phyloP scores from a whole-genome alignment of 768 basidiomycete species.

The Hygrocybe punicea region DNA sequence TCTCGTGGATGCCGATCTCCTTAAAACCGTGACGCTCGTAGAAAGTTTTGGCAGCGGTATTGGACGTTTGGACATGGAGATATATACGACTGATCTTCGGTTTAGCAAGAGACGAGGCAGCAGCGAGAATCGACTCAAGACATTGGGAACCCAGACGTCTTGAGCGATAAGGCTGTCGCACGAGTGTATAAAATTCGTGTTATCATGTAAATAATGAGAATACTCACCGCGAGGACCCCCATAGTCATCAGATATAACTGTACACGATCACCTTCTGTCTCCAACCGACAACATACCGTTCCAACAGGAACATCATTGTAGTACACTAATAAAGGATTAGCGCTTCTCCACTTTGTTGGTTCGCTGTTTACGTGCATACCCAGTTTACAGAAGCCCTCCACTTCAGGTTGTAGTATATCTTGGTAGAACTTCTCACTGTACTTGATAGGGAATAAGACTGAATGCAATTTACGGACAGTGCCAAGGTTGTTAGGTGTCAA shows the following conservation, averaged over 20 bases:
- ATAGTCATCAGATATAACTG: slow-evolving; percentile 87
- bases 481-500: slow-evolving; percentile 82
- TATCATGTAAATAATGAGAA: slow-evolving; percentile 14
- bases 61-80: slow-evolving; percentile 86
- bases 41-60: slow-evolving; percentile 70
- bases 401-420: slow-evolving; percentile 70
- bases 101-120: slow-evolving; percentile 57
- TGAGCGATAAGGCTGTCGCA: slow-evolving; percentile 75
- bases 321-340: slow-evolving; percentile 54
- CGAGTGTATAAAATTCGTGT: slow-evolving; percentile 3
- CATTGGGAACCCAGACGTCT: slow-evolving; percentile 70
- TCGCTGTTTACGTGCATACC: slow-evolving; percentile 48
- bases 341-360: no score
- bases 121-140: slow-evolving; percentile 62
- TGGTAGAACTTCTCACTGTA: slow-evolving; percentile 87
- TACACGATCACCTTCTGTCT: slow-evolving; percentile 55
- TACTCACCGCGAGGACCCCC: slow-evolving; percentile 80
- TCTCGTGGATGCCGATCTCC: slow-evolving; percentile 59
- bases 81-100: slow-evolving; percentile 68
- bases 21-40: slow-evolving; percentile 82
- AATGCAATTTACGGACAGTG: slow-evolving; percentile 63
- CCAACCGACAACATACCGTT: slow-evolving; percentile 80
- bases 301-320: slow-evolving; percentile 92
- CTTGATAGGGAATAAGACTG: slow-evolving; percentile 83
- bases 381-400: slow-evolving; percentile 85